Percentiles rank a stretch among this genome's conserved stretches.
phyloP scores from a whole-genome alignment of 2,329 filamentous ascomycete genomes.

The Fusarium chaquense region DNA sequence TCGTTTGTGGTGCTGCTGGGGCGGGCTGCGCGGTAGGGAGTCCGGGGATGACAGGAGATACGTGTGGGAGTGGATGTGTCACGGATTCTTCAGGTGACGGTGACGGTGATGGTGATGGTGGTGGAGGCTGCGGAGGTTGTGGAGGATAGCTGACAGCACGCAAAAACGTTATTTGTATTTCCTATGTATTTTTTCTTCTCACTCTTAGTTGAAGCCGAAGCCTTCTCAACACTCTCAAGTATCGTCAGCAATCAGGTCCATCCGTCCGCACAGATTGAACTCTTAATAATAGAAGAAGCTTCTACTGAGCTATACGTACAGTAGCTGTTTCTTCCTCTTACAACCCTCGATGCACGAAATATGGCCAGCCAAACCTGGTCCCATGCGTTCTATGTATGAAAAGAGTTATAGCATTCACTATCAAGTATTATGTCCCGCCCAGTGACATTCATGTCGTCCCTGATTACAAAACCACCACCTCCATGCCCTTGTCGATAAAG shows the following conservation, averaged over 20 bases:
- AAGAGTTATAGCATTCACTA: not conserved
- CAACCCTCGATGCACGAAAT: too few relatives aligned
- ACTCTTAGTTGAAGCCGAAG: too few relatives aligned
- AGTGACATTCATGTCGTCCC: constrained; percentile 29
- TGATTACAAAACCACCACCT: constrained; percentile 29
- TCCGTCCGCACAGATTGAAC: too few relatives aligned
- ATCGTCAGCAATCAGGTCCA: too few relatives aligned
- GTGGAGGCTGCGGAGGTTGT: constrained; percentile 38
- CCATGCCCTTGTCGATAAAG: not conserved
- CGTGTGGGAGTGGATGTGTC: constrained; percentile 43
- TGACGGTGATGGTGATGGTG: constrained; percentile 25
- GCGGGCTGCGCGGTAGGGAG: constrained; percentile 34
- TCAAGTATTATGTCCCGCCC: constrained; percentile 22
- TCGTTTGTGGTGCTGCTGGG: constrained; percentile 34
- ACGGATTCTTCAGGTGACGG: constrained; percentile 16
- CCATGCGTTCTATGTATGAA: too few relatives aligned
- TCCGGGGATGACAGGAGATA: constrained; percentile 31
- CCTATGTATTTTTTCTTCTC: too few relatives aligned
- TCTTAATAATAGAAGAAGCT: too few relatives aligned
- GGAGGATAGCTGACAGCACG: constrained; percentile 1
- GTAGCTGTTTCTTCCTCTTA: too few relatives aligned
- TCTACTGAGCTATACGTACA: too few relatives aligned
- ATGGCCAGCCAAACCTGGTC: too few relatives aligned
- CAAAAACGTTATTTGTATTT: too few relatives aligned
- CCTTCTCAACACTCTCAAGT: too few relatives aligned